Percentiles rank a stretch among this genome's conserved stretches.
phyloP scores from a whole-genome alignment of 192 early-diverging fungal species.

The Coemansia brasiliensis region DNA sequence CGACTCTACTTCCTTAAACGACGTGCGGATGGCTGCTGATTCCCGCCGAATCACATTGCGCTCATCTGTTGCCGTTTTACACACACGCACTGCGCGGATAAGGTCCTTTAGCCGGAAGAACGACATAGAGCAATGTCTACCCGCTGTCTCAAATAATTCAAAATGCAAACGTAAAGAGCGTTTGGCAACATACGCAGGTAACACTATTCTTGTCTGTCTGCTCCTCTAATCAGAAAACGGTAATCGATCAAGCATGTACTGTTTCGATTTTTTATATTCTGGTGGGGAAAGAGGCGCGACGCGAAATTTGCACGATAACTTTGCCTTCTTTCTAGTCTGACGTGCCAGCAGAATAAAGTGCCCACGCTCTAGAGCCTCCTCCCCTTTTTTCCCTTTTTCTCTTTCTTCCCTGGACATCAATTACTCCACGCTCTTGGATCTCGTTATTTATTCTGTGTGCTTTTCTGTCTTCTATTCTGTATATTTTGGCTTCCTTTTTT shows the following conservation, averaged over 20 bases:
- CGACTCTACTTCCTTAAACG: constrained; percentile 92
- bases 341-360: too few relatives aligned
- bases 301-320: constrained; percentile 2
- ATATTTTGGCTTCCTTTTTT: too few relatives aligned
- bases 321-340: too few relatives aligned
- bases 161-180: too few relatives aligned
- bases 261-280: too few relatives aligned
- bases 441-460: background rate
- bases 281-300: too few relatives aligned
- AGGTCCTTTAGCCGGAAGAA: constrained; percentile 71
- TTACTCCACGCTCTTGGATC: background rate
- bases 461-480: background rate
- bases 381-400: constrained; percentile 7
- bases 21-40: constrained; percentile 91
- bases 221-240: too few relatives aligned
- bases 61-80: constrained; percentile 98
- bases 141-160: too few relatives aligned
- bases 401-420: background rate
- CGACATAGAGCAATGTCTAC: constrained; percentile 33
- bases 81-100: constrained; percentile 95
- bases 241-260: too few relatives aligned
- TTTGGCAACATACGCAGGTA: too few relatives aligned
- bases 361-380: background rate
- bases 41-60: constrained; percentile 96
- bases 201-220: too few relatives aligned